Evolutionary conservation across 306 rosid species (phyloP).

Genomic region (Comarum palustre): DNA sequence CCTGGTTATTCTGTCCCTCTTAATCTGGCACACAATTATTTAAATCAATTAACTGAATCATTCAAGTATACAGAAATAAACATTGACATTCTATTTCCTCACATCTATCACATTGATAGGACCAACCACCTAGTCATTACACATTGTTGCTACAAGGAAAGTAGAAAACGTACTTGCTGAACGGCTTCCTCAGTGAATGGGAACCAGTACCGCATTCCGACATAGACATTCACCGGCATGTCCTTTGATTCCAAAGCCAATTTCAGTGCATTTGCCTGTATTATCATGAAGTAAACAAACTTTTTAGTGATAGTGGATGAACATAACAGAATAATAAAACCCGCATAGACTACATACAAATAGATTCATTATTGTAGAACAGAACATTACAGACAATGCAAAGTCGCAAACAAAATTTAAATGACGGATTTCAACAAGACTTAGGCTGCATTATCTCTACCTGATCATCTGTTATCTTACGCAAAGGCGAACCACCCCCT

Average conservation of each 20-base stretch:
- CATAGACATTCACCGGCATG: slow-evolving; percentile 68
- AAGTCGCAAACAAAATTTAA: slow-evolving; percentile 11
- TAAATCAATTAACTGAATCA: slow-evolving; percentile 12
- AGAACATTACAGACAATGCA: slow-evolving; percentile 10
- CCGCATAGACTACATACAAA: not conserved
- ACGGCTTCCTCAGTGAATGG: slow-evolving; percentile 99
- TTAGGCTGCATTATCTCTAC: slow-evolving; percentile 31
- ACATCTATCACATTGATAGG: not conserved
- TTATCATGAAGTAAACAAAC: slow-evolving; percentile 2
- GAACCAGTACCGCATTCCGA: slow-evolving; percentile 98
- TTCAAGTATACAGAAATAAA: not conserved
- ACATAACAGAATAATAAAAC: not conserved
- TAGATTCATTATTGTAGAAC: not conserved
- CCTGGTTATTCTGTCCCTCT: slow-evolving; percentile 80
- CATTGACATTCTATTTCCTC: not conserved
- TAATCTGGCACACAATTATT: slow-evolving; percentile 59
- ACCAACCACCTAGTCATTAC: too few relatives aligned
- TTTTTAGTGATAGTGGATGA: not conserved
- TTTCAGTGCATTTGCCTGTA: slow-evolving; percentile 84
- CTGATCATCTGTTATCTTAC: slow-evolving; percentile 94
- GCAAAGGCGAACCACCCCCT: slow-evolving; percentile 98
- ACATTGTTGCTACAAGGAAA: not conserved
- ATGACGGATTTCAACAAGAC: not conserved
- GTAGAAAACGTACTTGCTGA: slow-evolving; percentile 56
- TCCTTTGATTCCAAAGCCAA: slow-evolving; percentile 77